Evolutionary conservation across 1,284 basidiomycete species (phyloP).

Genomic region (Leccinum pallidistipes): DNA sequence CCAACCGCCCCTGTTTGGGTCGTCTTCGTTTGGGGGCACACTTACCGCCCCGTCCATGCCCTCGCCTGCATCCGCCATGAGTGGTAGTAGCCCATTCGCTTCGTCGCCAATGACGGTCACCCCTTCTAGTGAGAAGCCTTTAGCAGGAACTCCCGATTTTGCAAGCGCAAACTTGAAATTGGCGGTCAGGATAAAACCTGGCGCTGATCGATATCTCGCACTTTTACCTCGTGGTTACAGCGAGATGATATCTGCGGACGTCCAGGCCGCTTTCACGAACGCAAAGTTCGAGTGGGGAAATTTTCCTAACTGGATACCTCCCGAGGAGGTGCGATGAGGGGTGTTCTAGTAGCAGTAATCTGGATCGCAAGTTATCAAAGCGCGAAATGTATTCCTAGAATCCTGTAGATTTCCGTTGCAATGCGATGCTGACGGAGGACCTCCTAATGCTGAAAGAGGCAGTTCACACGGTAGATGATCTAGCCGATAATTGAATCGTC

Average conservation of each 20-base stretch:
- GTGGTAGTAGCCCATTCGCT: conserved; percentile 28
- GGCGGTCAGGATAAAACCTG: conserved; percentile 41
- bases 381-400: conserved; percentile 12
- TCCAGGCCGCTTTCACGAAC: conserved; percentile 58
- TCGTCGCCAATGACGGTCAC: conserved; percentile 26
- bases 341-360: background rate
- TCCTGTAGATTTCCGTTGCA: background rate
- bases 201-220: conserved; percentile 54
- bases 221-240: conserved; percentile 60
- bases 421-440: background rate
- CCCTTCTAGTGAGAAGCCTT: conserved; percentile 25
- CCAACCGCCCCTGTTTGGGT: conserved; percentile 20
- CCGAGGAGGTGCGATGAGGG: conserved; percentile 49
- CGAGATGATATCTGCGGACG: conserved; percentile 50
- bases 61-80: conserved; percentile 21
- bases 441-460: too few relatives aligned
- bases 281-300: conserved; percentile 69
- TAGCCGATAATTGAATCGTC: conserved; percentile 23
- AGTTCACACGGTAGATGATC: background rate
- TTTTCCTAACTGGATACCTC: conserved; percentile 79
- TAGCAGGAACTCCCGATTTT: conserved; percentile 45
- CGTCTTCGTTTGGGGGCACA: conserved; percentile 11
- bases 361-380: background rate
- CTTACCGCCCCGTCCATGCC: conserved; percentile 16
- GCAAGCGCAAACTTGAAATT: conserved; percentile 35